Base-by-base conservation (phyloP, 139 green algal genomes). In the Micromonas commoda region DNA sequence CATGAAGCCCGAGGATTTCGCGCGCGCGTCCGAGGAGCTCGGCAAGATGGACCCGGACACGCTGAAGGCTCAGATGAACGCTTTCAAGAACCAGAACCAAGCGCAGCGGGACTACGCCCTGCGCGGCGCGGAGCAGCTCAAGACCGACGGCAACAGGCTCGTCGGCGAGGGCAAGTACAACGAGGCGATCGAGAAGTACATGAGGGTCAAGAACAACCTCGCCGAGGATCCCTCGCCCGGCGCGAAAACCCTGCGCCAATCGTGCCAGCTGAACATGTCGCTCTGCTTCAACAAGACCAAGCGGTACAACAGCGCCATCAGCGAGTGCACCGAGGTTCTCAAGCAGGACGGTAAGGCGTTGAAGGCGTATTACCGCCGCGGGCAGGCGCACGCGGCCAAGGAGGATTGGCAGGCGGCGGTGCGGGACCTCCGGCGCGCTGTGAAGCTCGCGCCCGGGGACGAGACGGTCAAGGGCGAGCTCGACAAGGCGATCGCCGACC, bases 161-260 rank as follows among this genome's bases (percentile, higher is more conserved):
- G 64, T 80, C 6, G 37, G 37, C 3, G 64, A 33, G 28, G 64
- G 35, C 24, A 73, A 74, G 64, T 52, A 68, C 64, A 39, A 53
- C 38, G 76, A 80, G 4, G 76, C 76, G 35, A 65, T 80, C 34
- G 76, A 80, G 26, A 80, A 80, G 64, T 80, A 80, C 76, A 45
- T 28, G n/a, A 64, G 61, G 0, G 76, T 72, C 64, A 67, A 53
- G 64, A 45, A 64, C 13, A 80, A 80, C 37, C n/a, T 80, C 6
- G 13, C 54, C 13, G 38, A 51, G 2, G 16, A 67, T 32, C 21
- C 5, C 24, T 19, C 16, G 23, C 4, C 2, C 6, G 76, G 39
- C 21, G 64, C 76, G 38, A 61, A 39, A 21, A 57, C 37, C 24
- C 24, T 80, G 20, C 64, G 38, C 2, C 28, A 63, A 13, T 64